Conservation (phyloP, 2,329 filamentous ascomycete species). For the Orbilia ellipsospora region DNA sequence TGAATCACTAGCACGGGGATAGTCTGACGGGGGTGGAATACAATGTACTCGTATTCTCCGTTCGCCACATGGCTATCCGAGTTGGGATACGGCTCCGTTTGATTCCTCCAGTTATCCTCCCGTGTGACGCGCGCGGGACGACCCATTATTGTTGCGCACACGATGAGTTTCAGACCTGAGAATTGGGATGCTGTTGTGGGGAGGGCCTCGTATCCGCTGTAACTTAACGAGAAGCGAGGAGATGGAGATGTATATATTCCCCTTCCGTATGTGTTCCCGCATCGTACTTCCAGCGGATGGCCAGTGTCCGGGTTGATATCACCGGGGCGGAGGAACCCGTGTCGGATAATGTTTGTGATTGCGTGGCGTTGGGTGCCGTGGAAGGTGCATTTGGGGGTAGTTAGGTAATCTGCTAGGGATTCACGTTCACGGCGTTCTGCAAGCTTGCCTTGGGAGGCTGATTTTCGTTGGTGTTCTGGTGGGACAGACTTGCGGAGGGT, state of each 20-base stretch:
- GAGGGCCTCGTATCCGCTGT: slow-evolving; percentile 59
- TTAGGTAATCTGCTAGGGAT: slow-evolving; percentile 62
- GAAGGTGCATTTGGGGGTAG: slow-evolving; percentile 62
- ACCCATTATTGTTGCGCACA: slow-evolving; percentile 66
- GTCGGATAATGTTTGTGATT: slow-evolving; percentile 64
- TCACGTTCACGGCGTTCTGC: slow-evolving; percentile 57
- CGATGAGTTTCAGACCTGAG: slow-evolving; percentile 64
- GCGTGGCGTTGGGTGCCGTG: slow-evolving; percentile 62
- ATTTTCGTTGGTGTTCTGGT: slow-evolving; percentile 15
- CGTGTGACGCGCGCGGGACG: slow-evolving; percentile 60
- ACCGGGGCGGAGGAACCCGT: slow-evolving; percentile 64
- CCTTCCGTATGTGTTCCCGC: slow-evolving; percentile 63
- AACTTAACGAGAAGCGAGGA: slow-evolving; percentile 63
- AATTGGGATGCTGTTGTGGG: slow-evolving; percentile 60
- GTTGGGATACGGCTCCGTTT: slow-evolving; percentile 58
- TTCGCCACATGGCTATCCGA: slow-evolving; percentile 63
- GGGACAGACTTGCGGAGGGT: slow-evolving; percentile 55
- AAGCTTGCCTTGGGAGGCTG: background rate
- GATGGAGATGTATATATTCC: slow-evolving; percentile 65
- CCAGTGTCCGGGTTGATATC: slow-evolving; percentile 59
- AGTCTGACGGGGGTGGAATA: slow-evolving; percentile 64
- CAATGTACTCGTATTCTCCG: slow-evolving; percentile 63
- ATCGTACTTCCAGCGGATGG: slow-evolving; percentile 59
- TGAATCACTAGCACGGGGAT: slow-evolving; percentile 66
- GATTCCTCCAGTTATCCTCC: slow-evolving; percentile 58